Base-by-base conservation (phyloP, 2,329 filamentous ascomycete species). In the Endothia cerciana region DNA sequence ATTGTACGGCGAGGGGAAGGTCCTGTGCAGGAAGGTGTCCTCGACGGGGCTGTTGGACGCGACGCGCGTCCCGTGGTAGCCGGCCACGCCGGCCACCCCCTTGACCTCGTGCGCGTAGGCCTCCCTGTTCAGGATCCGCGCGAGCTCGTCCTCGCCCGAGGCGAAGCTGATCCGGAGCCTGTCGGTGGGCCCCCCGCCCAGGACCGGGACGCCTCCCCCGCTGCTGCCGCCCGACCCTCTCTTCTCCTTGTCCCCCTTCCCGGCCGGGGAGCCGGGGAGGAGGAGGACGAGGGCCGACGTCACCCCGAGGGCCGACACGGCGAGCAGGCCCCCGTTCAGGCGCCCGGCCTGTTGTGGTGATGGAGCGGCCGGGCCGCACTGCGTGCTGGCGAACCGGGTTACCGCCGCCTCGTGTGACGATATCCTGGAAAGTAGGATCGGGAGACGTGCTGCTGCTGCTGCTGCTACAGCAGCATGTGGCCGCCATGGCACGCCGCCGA, bases 1-100 rank as follows among this genome's bases (percentile, higher is more conserved):
- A 13, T n/a, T 4, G 17, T 13, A 43, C 33, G 55, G 55, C 36
- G 56, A 43, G 22, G 38, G 19, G 19, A 41, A 41, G 1, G 17
- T 17, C 11, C 56, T n/a, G 36, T 58, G 56, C 11, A 41, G 36
- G 22, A 58, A 58, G 5, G 8, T 6, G 13, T 43, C 38, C 22
- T 58, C 56, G 36, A 38, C 36, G 36, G 56, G 56, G 56, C 38
- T 58, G 56, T 58, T 58, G 38, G 36, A 58, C 36, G 56, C 56
- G 11, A 43, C 7, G n/a, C 56, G 56, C 3, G 56, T 41, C 22
- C 56, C 56, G 30, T 58, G 33, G 36, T 58, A 58, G 11, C 55
- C 17, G 17, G n/a, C 36, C n/a, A 58, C 36, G 33, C 55, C 33
- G n/a, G 33, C 33, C 11, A 58, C n/a, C 11, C 22, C 11, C 22